Evolutionary conservation across 1,139 yeast species (phyloP).

Genomic region (Candida sojae): DNA sequence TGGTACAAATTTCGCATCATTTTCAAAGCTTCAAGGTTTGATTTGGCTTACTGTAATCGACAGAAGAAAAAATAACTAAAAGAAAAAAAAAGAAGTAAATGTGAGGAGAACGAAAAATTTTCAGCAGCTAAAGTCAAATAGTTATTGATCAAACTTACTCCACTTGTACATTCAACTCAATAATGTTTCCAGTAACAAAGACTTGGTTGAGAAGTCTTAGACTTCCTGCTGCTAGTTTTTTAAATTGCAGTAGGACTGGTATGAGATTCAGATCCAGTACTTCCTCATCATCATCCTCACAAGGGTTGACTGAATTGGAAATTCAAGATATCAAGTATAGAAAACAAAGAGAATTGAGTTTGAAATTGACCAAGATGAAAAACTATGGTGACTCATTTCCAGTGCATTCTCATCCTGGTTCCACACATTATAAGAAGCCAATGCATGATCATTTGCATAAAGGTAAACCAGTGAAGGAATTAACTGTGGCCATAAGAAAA

Average conservation of each 20-base stretch:
- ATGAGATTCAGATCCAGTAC: conserved; percentile 3
- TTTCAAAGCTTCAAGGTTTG: no score
- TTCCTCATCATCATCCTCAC: not conserved
- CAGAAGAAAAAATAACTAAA: no score
- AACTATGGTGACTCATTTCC: conserved; percentile 69
- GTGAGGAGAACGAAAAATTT: not conserved
- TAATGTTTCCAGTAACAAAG: conserved; percentile 3
- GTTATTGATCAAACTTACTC: not conserved
- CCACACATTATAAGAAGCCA: conserved; percentile 88
- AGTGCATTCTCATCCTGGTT: conserved; percentile 73
- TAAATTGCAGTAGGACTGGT: not conserved
- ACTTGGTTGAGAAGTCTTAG: not conserved
- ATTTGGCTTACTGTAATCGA: no score
- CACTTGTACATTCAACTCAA: not conserved
- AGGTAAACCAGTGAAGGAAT: conserved; percentile 75
- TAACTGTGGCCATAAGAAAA: conserved; percentile 69
- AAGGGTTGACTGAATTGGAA: conserved; percentile 65
- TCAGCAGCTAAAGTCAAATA: not conserved
- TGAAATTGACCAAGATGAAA: conserved; percentile 71
- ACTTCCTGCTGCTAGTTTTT: not conserved
- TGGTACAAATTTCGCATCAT: not conserved
- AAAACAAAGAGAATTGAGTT: conserved; percentile 72
- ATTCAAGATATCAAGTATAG: conserved; percentile 71
- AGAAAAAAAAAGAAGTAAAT: no score
- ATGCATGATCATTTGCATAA: conserved; percentile 83